Evolutionary conservation across 2,329 filamentous ascomycete genomes (phyloP).

Genomic region (Fusarium albidum): DNA sequence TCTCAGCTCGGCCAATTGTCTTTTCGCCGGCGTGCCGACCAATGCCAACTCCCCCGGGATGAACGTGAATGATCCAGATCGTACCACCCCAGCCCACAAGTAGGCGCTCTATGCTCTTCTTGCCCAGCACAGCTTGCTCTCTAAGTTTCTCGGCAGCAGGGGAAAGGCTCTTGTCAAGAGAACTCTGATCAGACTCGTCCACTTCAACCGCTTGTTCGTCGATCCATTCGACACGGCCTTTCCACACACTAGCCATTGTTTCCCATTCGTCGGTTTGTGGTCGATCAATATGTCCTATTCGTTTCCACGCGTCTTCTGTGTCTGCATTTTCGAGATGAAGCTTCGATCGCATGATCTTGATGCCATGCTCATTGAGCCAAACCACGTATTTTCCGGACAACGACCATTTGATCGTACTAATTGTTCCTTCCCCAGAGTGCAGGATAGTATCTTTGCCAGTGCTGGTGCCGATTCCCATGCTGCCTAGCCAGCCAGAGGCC

Average conservation of each 20-base stretch:
- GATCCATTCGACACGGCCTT: constrained; percentile 90
- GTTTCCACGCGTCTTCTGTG: constrained; percentile 88
- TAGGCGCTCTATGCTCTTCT: constrained; percentile 74
- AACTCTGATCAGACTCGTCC: constrained; percentile 64
- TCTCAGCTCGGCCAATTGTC: constrained; percentile 82
- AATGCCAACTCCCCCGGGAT: constrained; percentile 73
- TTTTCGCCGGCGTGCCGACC: constrained; percentile 75
- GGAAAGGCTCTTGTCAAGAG: constrained; percentile 48
- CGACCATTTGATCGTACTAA: constrained; percentile 95
- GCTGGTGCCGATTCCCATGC: constrained; percentile 80
- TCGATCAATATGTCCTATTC: constrained; percentile 89
- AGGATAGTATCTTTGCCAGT: constrained; percentile 85
- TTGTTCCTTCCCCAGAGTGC: constrained; percentile 90
- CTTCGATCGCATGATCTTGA: constrained; percentile 96
- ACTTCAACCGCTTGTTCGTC: constrained; percentile 81
- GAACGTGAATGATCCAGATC: constrained; percentile 94
- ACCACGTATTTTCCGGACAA: constrained; percentile 89
- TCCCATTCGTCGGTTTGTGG: constrained; percentile 91
- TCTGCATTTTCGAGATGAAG: constrained; percentile 80
- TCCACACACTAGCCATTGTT: constrained; percentile 97
- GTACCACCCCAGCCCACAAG: constrained; percentile 96
- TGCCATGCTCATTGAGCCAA: constrained; percentile 96
- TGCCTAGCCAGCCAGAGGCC: constrained; percentile 90
- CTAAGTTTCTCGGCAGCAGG: constrained; percentile 57
- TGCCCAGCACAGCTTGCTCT: constrained; percentile 57